Evolutionary conservation across 78 protist genomes (phyloP), one percentile per base, ranked within the genome.

Genomic region (Diacronema lutheri): DNA sequence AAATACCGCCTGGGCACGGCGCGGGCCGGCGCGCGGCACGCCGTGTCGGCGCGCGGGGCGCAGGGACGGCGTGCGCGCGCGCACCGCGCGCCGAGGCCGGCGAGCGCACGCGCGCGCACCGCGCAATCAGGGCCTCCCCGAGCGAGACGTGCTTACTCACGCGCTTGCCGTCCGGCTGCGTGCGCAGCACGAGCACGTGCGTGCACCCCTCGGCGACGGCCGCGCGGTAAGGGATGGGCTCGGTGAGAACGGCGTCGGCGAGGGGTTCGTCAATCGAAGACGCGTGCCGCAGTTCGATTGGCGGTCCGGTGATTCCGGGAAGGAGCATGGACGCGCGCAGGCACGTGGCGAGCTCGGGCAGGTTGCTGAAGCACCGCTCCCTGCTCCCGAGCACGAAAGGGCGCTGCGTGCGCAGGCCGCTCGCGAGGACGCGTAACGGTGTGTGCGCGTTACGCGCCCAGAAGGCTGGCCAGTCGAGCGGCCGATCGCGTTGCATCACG

Each of bases 181-280:
- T 61, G 68, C 68, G 68, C 38, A 61, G 68, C 83, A 78, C 83
- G 65, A 78, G 57, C 83, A 78, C 83, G 62, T 78, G 83, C 57
- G 83, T 78, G 26, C 46, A 65, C 14, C 83, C 83, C 41, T 78
- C 83, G 10, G 26, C 20, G 11, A 78, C 64, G 58, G 83, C 83
- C n/a, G 19, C 25, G 46, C 83, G 83, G 31, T 50, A 78, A 0
- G 83, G 83, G 26, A 78, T 13, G 44, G 83, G 83, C 58, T 78
- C 83, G n/a, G 19, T 29, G 19, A 78, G 83, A 33, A 78, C 16
- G 4, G 83, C 83, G 58, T 78, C 83, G 33, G 68, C 68, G 33
- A 19, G 68, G 14, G 68, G 68, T 35, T 61, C 68, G 60, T 44
- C 50, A 7, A 44, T n/a, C n/a, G n/a, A n/a, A n/a, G 50, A 7